Evolutionary conservation across 1,139 yeast genomes (phyloP).

Genomic region (Ashbya aceris): DNA sequence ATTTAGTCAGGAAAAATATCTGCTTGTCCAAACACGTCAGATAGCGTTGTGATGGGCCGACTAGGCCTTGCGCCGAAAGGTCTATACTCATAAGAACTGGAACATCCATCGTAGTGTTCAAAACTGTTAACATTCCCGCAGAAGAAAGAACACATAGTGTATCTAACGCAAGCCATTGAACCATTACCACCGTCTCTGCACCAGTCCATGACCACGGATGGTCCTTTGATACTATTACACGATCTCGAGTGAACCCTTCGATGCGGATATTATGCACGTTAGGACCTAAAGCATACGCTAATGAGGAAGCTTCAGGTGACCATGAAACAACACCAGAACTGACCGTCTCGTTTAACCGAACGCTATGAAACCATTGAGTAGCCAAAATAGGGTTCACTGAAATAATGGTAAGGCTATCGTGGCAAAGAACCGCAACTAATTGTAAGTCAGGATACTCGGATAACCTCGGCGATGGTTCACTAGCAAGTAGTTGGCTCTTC

Average conservation of each 20-base stretch:
- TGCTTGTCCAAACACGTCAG: constrained; percentile 21
- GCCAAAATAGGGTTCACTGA: constrained; percentile 34
- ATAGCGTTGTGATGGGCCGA: constrained; percentile 34
- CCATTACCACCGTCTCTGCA: constrained; percentile 39
- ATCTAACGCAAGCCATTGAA: constrained; percentile 53
- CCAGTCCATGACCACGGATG: constrained; percentile 31
- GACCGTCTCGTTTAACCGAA: constrained; percentile 27
- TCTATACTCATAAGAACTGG: constrained; percentile 35
- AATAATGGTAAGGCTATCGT: constrained; percentile 41
- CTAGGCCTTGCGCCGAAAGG: constrained; percentile 35
- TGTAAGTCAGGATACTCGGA: constrained; percentile 23
- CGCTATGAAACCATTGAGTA: constrained; percentile 13
- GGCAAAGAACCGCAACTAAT: constrained; percentile 53
- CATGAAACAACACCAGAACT: constrained; percentile 55
- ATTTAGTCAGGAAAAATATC: constrained; percentile 20
- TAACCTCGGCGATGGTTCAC: constrained; percentile 40
- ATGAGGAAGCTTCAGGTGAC: constrained; percentile 13
- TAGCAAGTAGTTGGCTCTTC: constrained; percentile 7
- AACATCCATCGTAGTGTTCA: constrained; percentile 27
- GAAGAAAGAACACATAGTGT: constrained; percentile 43
- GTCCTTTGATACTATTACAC: constrained; percentile 28
- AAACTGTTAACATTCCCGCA: constrained; percentile 39
- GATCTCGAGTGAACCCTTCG: neutral
- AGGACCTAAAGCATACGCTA: constrained; percentile 13
- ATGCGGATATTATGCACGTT: constrained; percentile 2